phyloP scores from a whole-genome alignment of 1,284 basidiomycete genomes.

The Xerocomus amazonicus region DNA sequence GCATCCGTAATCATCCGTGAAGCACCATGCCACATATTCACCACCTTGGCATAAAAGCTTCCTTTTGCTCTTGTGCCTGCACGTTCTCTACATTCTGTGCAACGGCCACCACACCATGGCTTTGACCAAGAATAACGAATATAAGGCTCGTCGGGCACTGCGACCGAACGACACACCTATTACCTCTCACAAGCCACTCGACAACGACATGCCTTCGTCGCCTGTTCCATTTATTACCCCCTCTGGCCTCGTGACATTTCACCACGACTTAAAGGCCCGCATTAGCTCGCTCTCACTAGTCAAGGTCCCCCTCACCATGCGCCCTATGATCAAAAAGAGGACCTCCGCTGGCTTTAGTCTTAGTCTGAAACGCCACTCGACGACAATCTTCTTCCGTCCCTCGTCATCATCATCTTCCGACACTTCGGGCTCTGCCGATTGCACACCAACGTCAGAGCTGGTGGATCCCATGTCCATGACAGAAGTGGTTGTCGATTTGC shows the following conservation, averaged over 20 bases:
- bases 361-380: conserved; percentile 27
- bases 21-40: conserved; percentile 7
- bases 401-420: conserved; percentile 20
- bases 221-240: conserved; percentile 26
- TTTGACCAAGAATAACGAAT: conserved; percentile 11
- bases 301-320: conserved; percentile 28
- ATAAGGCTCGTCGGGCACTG: conserved; percentile 15
- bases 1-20: conserved; percentile 9
- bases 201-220: conserved; percentile 24
- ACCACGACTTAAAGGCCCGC: conserved; percentile 30
- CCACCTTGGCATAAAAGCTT: conserved; percentile 19
- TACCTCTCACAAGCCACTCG: conserved; percentile 15
- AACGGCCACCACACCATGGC: conserved; percentile 19
- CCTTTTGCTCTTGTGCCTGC: conserved; percentile 9
- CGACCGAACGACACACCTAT: conserved; percentile 13
- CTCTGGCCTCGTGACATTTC: conserved; percentile 28
- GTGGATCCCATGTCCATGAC: conserved; percentile 16
- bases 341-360: conserved; percentile 22
- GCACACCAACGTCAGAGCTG: conserved; percentile 18
- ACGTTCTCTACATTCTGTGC: conserved; percentile 17
- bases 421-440: conserved; percentile 9
- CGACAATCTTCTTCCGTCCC: conserved; percentile 22
- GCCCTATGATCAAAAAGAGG: conserved; percentile 30
- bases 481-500: conserved; percentile 1
- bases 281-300: conserved; percentile 24